phyloP scores from a whole-genome alignment of 495 filamentous ascomycete genomes.

The Penicillium maclennaniae region DNA sequence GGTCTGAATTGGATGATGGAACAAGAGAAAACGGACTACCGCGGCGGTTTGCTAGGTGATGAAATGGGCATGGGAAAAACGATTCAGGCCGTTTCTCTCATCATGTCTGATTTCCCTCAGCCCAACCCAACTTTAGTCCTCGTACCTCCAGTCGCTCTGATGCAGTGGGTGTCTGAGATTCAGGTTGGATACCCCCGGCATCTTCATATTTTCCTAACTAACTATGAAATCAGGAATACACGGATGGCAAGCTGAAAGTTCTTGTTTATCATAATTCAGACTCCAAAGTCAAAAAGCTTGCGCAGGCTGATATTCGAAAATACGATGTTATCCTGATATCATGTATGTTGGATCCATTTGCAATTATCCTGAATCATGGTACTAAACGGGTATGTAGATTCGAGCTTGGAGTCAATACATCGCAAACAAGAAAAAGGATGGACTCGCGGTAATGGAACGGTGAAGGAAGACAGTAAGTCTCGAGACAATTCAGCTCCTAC shows the following conservation, averaged over 20 bases:
- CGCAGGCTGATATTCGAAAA: slow-evolving; percentile 65
- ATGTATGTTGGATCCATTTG: slow-evolving; percentile 32
- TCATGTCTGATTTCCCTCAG: slow-evolving; percentile 94
- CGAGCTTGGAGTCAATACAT: slow-evolving; percentile 84
- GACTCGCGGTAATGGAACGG: slow-evolving; percentile 66
- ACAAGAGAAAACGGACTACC: slow-evolving; percentile 81
- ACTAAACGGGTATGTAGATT: slow-evolving; percentile 48
- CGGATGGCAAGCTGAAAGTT: slow-evolving; percentile 81
- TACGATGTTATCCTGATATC: slow-evolving; percentile 96
- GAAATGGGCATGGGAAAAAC: slow-evolving; percentile 99
- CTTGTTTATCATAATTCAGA: slow-evolving; percentile 88
- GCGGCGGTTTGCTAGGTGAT: slow-evolving; percentile 86
- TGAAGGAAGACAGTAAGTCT: slow-evolving; percentile 71
- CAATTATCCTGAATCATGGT: background rate
- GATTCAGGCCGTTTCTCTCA: slow-evolving; percentile 91
- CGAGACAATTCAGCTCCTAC: background rate
- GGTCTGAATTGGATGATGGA: slow-evolving; percentile 89
- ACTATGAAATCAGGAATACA: slow-evolving; percentile 57
- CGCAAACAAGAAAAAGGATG: slow-evolving; percentile 91
- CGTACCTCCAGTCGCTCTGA: slow-evolving; percentile 89
- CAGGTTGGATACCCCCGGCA: slow-evolving; percentile 30
- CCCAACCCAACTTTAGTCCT: slow-evolving; percentile 79
- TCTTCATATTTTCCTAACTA: background rate
- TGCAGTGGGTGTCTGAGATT: slow-evolving; percentile 97
- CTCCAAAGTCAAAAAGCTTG: slow-evolving; percentile 69